Percentiles rank a stretch among this genome's conserved stretches.
Conservation (phyloP, 2,329 filamentous ascomycete species). For the Geosmithia flava region DNA sequence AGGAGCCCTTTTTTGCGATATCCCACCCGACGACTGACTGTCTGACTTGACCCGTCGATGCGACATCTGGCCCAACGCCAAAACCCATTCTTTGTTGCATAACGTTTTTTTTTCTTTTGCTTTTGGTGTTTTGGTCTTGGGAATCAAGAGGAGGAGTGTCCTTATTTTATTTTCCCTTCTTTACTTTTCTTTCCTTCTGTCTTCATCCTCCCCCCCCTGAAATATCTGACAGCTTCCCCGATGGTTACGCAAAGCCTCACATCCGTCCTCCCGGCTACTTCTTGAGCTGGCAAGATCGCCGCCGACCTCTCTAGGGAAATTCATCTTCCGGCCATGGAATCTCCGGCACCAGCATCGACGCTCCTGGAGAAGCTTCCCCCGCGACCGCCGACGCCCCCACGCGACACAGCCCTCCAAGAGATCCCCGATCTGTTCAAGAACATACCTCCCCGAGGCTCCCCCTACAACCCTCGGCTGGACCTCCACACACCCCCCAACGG, state of each 20-base stretch:
- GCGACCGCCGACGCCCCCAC: conserved; percentile 57
- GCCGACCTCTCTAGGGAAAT: conserved; percentile 14
- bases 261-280: neutral
- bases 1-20: neutral
- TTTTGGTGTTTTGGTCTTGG: neutral
- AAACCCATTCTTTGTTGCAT: neutral
- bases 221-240: neutral
- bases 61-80: neutral
- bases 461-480: conserved; percentile 21
- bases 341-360: conserved; percentile 22
- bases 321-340: conserved; percentile 25
- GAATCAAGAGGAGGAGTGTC: neutral
- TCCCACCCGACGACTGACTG: neutral
- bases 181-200: neutral
- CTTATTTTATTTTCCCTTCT: neutral
- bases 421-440: conserved; percentile 21
- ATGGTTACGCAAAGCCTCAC: neutral
- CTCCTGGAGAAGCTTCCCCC: conserved; percentile 39
- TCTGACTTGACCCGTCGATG: neutral
- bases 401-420: conserved; percentile 25
- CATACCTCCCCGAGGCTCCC: conserved; percentile 15
- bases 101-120: neutral
- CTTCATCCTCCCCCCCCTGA: neutral
- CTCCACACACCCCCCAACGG: conserved; percentile 37
- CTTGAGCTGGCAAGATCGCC: conserved; percentile 22